Conservation (phyloP, 306 rosid species). For the Cucurbita moschata region DNA sequence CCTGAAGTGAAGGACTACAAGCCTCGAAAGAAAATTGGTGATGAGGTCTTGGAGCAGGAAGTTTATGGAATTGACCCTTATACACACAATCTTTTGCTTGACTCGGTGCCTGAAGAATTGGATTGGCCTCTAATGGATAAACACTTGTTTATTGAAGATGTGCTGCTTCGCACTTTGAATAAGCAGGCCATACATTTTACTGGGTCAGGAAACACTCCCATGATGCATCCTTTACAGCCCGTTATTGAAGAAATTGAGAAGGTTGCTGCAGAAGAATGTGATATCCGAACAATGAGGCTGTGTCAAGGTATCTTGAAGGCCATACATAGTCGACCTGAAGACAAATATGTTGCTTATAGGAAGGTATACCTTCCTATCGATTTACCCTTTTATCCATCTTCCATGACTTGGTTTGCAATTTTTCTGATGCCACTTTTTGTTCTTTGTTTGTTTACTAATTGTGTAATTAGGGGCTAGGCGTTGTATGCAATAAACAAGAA, state of each 20-base stretch:
- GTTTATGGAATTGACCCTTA: slow-evolving; percentile 98
- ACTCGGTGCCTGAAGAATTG: slow-evolving; percentile 78
- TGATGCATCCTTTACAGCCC: slow-evolving; percentile 62
- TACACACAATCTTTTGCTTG: slow-evolving; percentile 94
- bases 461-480: slow-evolving; percentile 81
- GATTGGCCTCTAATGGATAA: slow-evolving; percentile 71
- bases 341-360: slow-evolving; percentile 89
- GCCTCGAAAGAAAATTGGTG: slow-evolving; percentile 85
- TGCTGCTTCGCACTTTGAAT: slow-evolving; percentile 70
- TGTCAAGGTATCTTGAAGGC: slow-evolving; percentile 75
- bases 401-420: not conserved
- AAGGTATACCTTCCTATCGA: slow-evolving; percentile 41
- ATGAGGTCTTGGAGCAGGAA: slow-evolving; percentile 91
- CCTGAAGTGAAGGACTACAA: slow-evolving; percentile 96
- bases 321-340: slow-evolving; percentile 67
- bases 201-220: slow-evolving; percentile 76
- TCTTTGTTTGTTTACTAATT: slow-evolving; percentile 15
- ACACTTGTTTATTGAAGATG: slow-evolving; percentile 81
- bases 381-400: not conserved
- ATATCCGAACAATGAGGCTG: slow-evolving; percentile 44
- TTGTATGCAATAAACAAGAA: slow-evolving; percentile 77
- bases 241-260: slow-evolving; percentile 67
- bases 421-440: slow-evolving; percentile 11
- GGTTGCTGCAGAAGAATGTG: slow-evolving; percentile 45
- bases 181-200: slow-evolving; percentile 69